phyloP scores from a whole-genome alignment of 179 eudicot genomes.

The Sideroxylon spinosum region DNA sequence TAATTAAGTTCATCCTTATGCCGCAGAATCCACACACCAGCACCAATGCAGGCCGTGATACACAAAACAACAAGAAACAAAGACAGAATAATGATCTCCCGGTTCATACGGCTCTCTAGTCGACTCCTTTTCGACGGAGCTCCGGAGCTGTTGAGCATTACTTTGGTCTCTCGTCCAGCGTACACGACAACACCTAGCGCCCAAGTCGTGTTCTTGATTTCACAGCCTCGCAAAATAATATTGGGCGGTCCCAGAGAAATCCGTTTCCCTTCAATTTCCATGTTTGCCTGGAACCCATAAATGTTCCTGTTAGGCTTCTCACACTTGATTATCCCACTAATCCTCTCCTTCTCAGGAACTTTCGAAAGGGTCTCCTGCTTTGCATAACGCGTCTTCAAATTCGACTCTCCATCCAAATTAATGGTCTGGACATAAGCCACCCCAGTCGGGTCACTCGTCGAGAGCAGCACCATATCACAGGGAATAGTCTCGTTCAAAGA shows the following conservation, averaged over 20 bases:
- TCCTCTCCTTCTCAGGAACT: slow-evolving; percentile 55
- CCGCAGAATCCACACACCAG: slow-evolving; percentile 69
- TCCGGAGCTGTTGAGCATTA: slow-evolving; percentile 95
- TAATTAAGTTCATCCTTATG: slow-evolving; percentile 59
- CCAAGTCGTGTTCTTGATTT: slow-evolving; percentile 92
- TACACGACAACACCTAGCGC: slow-evolving; percentile 88
- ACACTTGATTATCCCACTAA: slow-evolving; percentile 83
- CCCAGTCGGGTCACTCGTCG: slow-evolving; percentile 94
- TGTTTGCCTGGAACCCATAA: slow-evolving; percentile 83
- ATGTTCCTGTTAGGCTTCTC: slow-evolving; percentile 92
- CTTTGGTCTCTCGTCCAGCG: slow-evolving; percentile 93
- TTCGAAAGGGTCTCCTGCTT: slow-evolving; percentile 87
- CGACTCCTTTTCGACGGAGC: slow-evolving; percentile 96
- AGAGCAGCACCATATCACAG: slow-evolving; percentile 87
- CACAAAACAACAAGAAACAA: slow-evolving; percentile 74
- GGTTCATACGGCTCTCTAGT: slow-evolving; percentile 86
- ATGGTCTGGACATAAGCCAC: slow-evolving; percentile 95
- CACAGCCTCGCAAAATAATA: slow-evolving; percentile 91
- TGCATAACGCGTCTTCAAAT: slow-evolving; percentile 93
- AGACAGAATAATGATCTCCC: slow-evolving; percentile 77
- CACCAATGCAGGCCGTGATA: slow-evolving; percentile 60
- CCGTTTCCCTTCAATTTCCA: slow-evolving; percentile 89
- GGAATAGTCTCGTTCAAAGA: slow-evolving; percentile 74
- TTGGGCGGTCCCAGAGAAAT: slow-evolving; percentile 93
- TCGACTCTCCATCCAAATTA: slow-evolving; percentile 96